These are phyloP conservation scores for Camellia japonica DNA, from an alignment of 148 eudicot genomes.

Conservation along the genomic window DNA sequence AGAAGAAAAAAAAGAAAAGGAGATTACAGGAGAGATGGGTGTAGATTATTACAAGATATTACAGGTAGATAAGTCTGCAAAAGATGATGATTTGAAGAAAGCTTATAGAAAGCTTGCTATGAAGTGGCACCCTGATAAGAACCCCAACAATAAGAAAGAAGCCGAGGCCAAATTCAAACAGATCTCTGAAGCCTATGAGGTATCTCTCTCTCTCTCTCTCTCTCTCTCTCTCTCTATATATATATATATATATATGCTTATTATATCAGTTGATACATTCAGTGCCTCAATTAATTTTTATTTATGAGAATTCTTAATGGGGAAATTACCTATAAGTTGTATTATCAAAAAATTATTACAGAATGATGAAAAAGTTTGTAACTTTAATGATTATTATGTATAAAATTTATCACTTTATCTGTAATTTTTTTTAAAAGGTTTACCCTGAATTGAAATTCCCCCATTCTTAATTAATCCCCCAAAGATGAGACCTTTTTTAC, in stretches of 20 bases:
- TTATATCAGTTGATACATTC: neutral
- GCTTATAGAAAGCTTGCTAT: slow-evolving; percentile 48
- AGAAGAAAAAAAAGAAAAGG: slow-evolving; percentile 6
- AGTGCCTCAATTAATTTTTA: neutral
- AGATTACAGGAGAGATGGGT: slow-evolving; percentile 26
- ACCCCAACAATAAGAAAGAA: slow-evolving; percentile 47
- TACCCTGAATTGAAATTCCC: too few species aligned
- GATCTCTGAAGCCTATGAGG: slow-evolving; percentile 62
- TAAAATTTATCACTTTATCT: too few species aligned
- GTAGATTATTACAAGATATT: slow-evolving; percentile 47
- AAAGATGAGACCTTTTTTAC: neutral
- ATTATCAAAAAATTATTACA: too few species aligned
- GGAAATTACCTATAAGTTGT: too few species aligned
- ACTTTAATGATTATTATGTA: too few species aligned
- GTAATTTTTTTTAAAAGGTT: too few species aligned
- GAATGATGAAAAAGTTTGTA: too few species aligned
- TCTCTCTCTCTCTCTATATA: neutral
- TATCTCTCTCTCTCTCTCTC: neutral
- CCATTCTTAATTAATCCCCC: neutral
- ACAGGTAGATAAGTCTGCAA: slow-evolving; percentile 43
- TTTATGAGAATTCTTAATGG: neutral
- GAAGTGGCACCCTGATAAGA: slow-evolving; percentile 64
- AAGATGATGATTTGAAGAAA: slow-evolving; percentile 57
- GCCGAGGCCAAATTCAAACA: slow-evolving; percentile 63
- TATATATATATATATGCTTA: neutral